Conservation (phyloP, 2,329 filamentous ascomycete species). For the Xylariaceae sp. region DNA sequence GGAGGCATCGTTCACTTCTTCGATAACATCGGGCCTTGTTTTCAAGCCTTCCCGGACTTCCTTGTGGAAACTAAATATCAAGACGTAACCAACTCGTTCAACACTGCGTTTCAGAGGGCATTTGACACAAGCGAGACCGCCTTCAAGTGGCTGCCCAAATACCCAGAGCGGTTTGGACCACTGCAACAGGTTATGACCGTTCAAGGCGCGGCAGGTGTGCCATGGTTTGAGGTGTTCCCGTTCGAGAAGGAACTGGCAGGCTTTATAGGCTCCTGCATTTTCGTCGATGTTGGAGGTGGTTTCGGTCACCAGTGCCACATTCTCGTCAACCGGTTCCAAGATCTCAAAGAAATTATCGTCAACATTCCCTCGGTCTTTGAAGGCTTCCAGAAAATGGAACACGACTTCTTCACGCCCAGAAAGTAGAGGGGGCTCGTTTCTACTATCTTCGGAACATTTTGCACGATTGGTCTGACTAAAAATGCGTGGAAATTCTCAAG, state of each 20-base stretch:
- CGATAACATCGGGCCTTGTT: conserved; percentile 4
- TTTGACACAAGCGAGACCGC: conserved; percentile 21
- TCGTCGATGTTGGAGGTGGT: conserved; percentile 10
- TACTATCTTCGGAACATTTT: conserved; percentile 38
- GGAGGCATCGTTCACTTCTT: conserved; percentile 8
- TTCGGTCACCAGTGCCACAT: conserved; percentile 16
- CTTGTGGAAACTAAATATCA: conserved; percentile 21
- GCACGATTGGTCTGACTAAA: conserved; percentile 37
- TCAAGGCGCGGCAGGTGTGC: conserved; percentile 16
- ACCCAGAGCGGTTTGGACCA: conserved; percentile 18
- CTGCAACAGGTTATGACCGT: conserved; percentile 26
- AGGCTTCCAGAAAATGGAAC: conserved; percentile 10
- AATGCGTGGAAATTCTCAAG: conserved; percentile 31
- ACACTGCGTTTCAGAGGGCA: conserved; percentile 25
- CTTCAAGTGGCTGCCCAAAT: conserved; percentile 22
- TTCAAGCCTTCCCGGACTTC: conserved; percentile 9
- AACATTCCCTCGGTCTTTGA: neutral
- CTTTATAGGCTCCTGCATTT: neutral
- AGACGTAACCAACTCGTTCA: conserved; percentile 17
- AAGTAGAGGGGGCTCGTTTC: conserved; percentile 27
- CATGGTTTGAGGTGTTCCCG: conserved; percentile 23
- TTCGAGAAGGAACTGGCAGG: conserved; percentile 13
- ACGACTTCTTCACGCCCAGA: conserved; percentile 29
- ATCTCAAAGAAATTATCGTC: conserved; percentile 3
- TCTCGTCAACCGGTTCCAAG: neutral